Conservation (phyloP, 2,329 filamentous ascomycete genomes). For the Phoma sp. region DNA sequence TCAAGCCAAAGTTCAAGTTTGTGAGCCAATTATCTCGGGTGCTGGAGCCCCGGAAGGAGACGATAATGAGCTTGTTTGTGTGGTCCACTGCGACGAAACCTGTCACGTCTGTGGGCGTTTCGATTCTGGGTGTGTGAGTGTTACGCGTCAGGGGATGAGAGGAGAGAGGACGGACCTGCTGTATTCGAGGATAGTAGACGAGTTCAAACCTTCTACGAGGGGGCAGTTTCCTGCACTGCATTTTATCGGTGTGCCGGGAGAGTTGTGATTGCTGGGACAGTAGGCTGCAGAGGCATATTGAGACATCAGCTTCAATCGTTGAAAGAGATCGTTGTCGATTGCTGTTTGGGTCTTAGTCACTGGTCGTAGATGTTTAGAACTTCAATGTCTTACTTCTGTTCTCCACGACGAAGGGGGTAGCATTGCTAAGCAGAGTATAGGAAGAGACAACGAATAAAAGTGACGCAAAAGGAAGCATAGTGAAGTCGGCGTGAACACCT, state of each 20-base stretch:
- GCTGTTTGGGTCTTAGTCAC: constrained; percentile 14
- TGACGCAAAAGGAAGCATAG: constrained; percentile 21
- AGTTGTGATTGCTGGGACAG: constrained; percentile 55
- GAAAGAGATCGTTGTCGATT: constrained; percentile 27
- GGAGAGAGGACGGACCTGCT: constrained; percentile 16
- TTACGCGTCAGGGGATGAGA: background rate
- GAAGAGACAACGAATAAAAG: constrained; percentile 21
- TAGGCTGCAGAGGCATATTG: constrained; percentile 62
- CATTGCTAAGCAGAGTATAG: constrained; percentile 20
- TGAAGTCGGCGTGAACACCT: background rate
- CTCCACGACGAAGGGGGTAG: constrained; percentile 23
- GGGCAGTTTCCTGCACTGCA: constrained; percentile 58
- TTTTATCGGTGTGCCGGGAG: constrained; percentile 48
- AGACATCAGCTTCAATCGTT: constrained; percentile 38
- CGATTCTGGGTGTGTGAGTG: constrained; percentile 4
- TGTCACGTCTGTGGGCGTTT: constrained; percentile 49
- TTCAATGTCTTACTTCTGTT: constrained; percentile 18
- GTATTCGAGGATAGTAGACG: constrained; percentile 54
- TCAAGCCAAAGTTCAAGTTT: constrained; percentile 55
- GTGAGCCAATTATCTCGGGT: constrained; percentile 68
- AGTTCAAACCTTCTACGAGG: constrained; percentile 53
- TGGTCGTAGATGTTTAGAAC: no score
- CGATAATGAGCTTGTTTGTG: constrained; percentile 59
- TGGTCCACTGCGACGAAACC: constrained; percentile 55
- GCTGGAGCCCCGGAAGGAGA: constrained; percentile 64